Evolutionary conservation across 129 eudicot species (phyloP), one percentile per base, ranked within the genome.

Genomic region (Chrysanthemum lavandulifolium): DNA sequence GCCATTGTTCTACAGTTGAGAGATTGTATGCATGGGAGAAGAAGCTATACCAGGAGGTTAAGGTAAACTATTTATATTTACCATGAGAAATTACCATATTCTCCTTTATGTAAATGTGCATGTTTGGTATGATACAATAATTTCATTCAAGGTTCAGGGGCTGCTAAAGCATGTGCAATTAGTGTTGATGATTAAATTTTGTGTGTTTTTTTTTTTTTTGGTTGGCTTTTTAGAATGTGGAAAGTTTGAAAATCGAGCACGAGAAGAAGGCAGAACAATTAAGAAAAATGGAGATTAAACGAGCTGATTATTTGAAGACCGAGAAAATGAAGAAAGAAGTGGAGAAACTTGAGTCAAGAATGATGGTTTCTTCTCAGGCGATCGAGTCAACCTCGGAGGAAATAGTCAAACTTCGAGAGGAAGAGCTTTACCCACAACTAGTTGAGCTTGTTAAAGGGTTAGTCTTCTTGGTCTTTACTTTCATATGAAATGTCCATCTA

Each of bases 1-100:
- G 86, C 76, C 97, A 93, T 63, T 76, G 92, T 82, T 90, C 97
- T 7, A 93, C 98, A 2, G 86, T 90, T 3, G 97, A 87, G 81
- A 93, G 96, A 66, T 69, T 93, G 53, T 87, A 87, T 77, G 93
- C 92, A 40, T 93, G 97, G 98, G 98, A 93, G 84, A 93, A 90
- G 82, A 93, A 90, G 82, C 86, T 93, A 13, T 93, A 72, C 78
- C 83, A 73, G 49, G 98, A 93, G 67, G 98, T 93, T 73, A 90
- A 89, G 98, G 98, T 93, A 87, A 7, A 25, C 23, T 11, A 2
- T 40, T 5, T 31, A 21, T 15, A 10, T 14, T n/a, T 36, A 16
- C 21, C 6, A 29, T 67, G 75, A 59, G 61, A 62, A 47, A 48
- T 73, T 48, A 6, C 54, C 66, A 13, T 68, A 15, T 1, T 74